Percentiles rank a stretch among this genome's conserved stretches.
These are phyloP conservation scores for Xylariales sp. DNA, from an alignment of 2,329 filamentous ascomycete species.

Conservation along the genomic window DNA sequence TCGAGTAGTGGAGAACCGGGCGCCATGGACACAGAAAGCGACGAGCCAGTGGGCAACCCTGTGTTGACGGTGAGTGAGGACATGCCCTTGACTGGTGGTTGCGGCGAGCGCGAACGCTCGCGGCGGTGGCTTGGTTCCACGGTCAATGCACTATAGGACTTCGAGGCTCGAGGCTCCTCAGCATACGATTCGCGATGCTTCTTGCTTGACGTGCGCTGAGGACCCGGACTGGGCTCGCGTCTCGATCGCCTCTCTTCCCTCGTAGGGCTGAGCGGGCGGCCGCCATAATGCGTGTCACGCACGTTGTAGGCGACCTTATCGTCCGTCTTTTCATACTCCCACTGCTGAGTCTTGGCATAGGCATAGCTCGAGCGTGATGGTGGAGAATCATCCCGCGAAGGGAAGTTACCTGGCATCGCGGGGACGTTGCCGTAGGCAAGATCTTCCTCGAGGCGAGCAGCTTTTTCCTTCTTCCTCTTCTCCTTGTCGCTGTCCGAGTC, in stretches of 20 bases:
- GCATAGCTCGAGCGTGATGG: constrained; percentile 16
- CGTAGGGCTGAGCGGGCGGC: constrained; percentile 5
- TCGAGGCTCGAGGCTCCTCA: constrained; percentile 32
- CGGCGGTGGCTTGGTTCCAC: constrained; percentile 32
- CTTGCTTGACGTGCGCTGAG: constrained; percentile 17
- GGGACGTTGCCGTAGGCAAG: constrained; percentile 43
- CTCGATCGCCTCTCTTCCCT: constrained; percentile 9
- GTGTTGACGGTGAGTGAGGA: constrained; percentile 48
- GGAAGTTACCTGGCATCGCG: constrained; percentile 10
- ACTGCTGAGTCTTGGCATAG: constrained; percentile 29
- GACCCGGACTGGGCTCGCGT: constrained; percentile 18
- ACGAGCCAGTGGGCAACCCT: constrained; percentile 32
- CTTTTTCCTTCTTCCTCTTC: constrained; percentile 26
- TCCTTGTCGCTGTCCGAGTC: constrained; percentile 27
- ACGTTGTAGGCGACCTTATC: constrained; percentile 27
- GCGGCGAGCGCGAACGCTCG: constrained; percentile 42
- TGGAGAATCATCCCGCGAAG: constrained; percentile 19
- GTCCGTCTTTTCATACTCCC: constrained; percentile 33
- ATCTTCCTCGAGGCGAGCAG: constrained; percentile 37
- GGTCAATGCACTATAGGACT: constrained; percentile 34
- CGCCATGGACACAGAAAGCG: constrained; percentile 47
- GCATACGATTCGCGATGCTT: constrained; percentile 25
- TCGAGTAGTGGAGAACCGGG: constrained; percentile 84
- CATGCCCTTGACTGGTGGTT: constrained; percentile 46
- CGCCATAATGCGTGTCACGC: constrained; percentile 17